phyloP scores from a whole-genome alignment of 768 basidiomycete species.

The Exsudoporus frostii region DNA sequence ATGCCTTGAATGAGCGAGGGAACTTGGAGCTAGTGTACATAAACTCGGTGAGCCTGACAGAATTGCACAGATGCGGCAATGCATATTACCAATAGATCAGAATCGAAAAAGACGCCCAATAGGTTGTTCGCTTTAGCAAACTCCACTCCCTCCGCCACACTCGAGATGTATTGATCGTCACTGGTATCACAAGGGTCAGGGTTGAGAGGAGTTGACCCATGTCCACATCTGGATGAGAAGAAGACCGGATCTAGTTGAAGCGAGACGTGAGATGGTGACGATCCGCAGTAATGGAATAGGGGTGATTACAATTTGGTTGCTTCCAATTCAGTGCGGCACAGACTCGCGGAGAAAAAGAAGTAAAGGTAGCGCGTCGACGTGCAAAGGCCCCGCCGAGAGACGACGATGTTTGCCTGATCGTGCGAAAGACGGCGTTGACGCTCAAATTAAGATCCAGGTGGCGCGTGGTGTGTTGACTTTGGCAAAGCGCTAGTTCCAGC shows the following conservation, averaged over 20 bases:
- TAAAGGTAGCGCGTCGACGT: slow-evolving; percentile 84
- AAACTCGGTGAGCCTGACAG: slow-evolving; percentile 12
- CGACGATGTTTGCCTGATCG: slow-evolving; percentile 69
- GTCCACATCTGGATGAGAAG: slow-evolving; percentile 86
- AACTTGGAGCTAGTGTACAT: slow-evolving; percentile 57
- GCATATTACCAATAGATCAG: slow-evolving; percentile 70
- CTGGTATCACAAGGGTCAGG: slow-evolving; percentile 40
- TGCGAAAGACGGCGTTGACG: slow-evolving; percentile 81
- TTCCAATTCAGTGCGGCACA: slow-evolving; percentile 97
- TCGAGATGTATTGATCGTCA: slow-evolving; percentile 50
- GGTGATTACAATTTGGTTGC: slow-evolving; percentile 85
- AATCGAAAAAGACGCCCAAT: slow-evolving; percentile 87
- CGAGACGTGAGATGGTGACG: slow-evolving; percentile 15
- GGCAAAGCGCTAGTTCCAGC: slow-evolving; percentile 72
- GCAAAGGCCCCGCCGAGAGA: slow-evolving; percentile 46
- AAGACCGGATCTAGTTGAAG: slow-evolving; percentile 82
- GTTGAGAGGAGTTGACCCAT: slow-evolving; percentile 38
- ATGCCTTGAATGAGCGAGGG: slow-evolving; percentile 88
- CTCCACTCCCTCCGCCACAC: slow-evolving; percentile 87
- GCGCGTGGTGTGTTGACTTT: slow-evolving; percentile 46
- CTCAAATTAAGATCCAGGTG: slow-evolving; percentile 73
- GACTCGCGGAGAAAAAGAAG: slow-evolving; percentile 86
- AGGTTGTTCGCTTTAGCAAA: slow-evolving; percentile 92
- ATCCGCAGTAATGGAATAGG: slow-evolving; percentile 21
- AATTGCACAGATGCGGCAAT: slow-evolving; percentile 1